A percentile compares a stretch with the other conserved stretches of the same genome.
Evolutionary conservation across 2,329 filamentous ascomycete genomes (phyloP).

Genomic region (Pseudopyrenochaeta lycopersici): DNA sequence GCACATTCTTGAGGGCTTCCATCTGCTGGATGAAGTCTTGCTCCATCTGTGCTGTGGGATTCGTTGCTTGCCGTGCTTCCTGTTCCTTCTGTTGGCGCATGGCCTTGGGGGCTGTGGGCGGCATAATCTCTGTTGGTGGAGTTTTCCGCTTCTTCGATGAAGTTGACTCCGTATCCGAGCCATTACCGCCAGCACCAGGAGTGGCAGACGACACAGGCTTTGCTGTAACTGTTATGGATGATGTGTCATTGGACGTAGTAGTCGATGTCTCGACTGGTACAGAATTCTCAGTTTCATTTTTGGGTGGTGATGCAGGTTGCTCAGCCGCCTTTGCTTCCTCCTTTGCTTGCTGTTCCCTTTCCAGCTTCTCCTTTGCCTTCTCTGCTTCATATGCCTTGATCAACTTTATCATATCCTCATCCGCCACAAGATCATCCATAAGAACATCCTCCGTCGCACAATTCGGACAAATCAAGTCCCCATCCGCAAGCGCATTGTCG

Average conservation of each 20-base stretch:
- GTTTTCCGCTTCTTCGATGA: slow-evolving; percentile 76
- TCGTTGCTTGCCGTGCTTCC: slow-evolving; percentile 59
- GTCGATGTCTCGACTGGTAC: slow-evolving; percentile 18
- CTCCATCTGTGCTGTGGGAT: slow-evolving; percentile 53
- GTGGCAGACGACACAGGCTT: slow-evolving; percentile 39
- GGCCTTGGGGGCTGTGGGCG: slow-evolving; percentile 56
- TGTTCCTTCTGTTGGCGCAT: slow-evolving; percentile 53
- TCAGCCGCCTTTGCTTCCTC: slow-evolving; percentile 41
- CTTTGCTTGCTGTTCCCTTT: slow-evolving; percentile 53
- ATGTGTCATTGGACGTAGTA: slow-evolving; percentile 28
- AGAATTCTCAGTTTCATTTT: slow-evolving; percentile 37
- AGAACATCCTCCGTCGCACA: slow-evolving; percentile 91
- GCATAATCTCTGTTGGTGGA: slow-evolving; percentile 73
- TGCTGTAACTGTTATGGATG: slow-evolving; percentile 33
- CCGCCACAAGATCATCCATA: slow-evolving; percentile 81
- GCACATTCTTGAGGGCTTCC: slow-evolving; percentile 53
- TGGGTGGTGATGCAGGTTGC: slow-evolving; percentile 34
- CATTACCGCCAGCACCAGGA: slow-evolving; percentile 43
- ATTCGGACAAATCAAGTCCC: slow-evolving; percentile 93
- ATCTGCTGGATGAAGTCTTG: slow-evolving; percentile 57
- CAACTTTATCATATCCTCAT: slow-evolving; percentile 80
- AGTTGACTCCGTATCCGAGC: slow-evolving; percentile 45
- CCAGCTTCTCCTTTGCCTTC: slow-evolving; percentile 54
- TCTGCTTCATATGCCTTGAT: slow-evolving; percentile 77
- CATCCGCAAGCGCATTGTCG: slow-evolving; percentile 97